phyloP scores from a whole-genome alignment of 1,284 basidiomycete species.

The Puccinia horiana region DNA sequence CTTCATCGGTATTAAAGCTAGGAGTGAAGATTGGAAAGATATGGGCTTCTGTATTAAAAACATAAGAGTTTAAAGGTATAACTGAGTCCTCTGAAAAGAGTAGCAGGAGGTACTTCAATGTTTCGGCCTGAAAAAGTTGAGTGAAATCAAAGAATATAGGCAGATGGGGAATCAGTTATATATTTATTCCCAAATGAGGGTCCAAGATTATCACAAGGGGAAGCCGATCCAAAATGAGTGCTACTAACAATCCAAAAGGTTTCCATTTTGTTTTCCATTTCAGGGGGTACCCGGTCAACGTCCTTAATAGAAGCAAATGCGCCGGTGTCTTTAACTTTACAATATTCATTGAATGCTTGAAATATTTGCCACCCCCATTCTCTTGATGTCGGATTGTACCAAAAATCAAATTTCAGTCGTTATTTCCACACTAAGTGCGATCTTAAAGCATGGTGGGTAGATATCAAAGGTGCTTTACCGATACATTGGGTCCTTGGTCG shows the following conservation, averaged over 20 bases:
- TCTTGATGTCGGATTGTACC: constrained; percentile 54
- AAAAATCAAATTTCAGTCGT: constrained; percentile 50
- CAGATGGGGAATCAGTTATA: constrained; percentile 60
- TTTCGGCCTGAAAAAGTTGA: constrained; percentile 70
- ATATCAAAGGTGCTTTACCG: constrained; percentile 59
- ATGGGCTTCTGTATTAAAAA: constrained; percentile 84
- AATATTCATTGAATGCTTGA: constrained; percentile 81
- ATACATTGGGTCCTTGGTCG: constrained; percentile 80
- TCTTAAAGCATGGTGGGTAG: not conserved
- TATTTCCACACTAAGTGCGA: not conserved
- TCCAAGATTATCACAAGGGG: constrained; percentile 58
- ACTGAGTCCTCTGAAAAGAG: constrained; percentile 74
- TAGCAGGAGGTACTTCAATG: constrained; percentile 89
- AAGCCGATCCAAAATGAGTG: not conserved
- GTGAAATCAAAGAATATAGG: not conserved
- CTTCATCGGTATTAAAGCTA: constrained; percentile 2
- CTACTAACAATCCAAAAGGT: constrained; percentile 79
- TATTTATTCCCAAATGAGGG: constrained; percentile 52
- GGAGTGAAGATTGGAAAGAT: constrained; percentile 70
- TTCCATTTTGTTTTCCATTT: constrained; percentile 86
- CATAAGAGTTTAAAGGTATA: constrained; percentile 71
- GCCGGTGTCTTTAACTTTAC: constrained; percentile 69
- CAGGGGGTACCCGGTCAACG: constrained; percentile 72
- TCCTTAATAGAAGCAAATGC: constrained; percentile 83
- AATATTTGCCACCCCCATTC: constrained; percentile 88